Evolutionary conservation across 768 basidiomycete genomes (phyloP).

Genomic region (Russula dissimulans): DNA sequence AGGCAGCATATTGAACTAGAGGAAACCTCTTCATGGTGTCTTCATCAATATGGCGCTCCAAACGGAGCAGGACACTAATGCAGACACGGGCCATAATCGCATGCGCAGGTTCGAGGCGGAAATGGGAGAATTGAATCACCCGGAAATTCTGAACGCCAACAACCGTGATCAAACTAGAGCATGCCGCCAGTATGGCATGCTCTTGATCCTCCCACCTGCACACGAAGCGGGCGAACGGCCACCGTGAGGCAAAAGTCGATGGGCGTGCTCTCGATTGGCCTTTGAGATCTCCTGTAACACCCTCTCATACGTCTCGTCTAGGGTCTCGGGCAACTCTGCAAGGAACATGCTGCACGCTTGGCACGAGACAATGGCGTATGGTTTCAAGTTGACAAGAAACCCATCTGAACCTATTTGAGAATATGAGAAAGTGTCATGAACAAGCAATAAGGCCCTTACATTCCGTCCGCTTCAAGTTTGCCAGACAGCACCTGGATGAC

Average conservation of each 20-base stretch:
- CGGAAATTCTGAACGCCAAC: neutral
- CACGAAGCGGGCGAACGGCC: neutral
- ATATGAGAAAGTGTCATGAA: neutral
- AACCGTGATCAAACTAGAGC: neutral
- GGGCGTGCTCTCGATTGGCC: neutral
- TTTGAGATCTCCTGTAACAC: neutral
- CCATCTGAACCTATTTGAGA: neutral
- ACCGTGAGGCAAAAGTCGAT: neutral
- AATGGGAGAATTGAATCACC: neutral
- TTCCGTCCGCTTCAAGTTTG: neutral
- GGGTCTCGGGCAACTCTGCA: neutral
- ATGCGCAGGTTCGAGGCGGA: neutral
- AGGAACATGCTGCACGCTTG: neutral
- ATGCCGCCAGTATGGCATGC: neutral
- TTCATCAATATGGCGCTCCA: neutral
- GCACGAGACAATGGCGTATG: neutral
- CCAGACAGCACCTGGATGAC: neutral
- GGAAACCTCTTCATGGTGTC: neutral
- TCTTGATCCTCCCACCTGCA: neutral
- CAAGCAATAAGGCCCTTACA: neutral
- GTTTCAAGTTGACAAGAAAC: neutral
- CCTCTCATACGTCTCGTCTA: neutral
- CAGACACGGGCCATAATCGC: neutral
- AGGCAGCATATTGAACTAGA: neutral
- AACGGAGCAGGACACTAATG: neutral